Evolutionary conservation across 257 asterid genomes (phyloP), one percentile per base, ranked within the genome.

Genomic region (Prunella vulgaris): DNA sequence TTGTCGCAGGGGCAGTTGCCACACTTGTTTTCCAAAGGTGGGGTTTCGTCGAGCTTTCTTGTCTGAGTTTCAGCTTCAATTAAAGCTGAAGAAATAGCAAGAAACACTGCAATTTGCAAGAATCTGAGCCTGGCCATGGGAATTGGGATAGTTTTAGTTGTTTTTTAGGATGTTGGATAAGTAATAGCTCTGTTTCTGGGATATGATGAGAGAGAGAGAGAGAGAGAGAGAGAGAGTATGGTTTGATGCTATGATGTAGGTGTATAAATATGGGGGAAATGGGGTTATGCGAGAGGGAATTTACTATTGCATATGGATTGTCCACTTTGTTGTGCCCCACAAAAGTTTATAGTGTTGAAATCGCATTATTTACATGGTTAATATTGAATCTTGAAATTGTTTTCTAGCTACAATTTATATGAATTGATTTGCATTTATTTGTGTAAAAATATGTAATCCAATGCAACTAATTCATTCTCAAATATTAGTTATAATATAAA

Each of bases 1-100:
- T 37, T 82, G 76, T 84, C 77, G 78, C 96, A 89, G 46, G 96
- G 95, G 81, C 95, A 90, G 10, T 81, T 75, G 2, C 89, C 93
- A 33, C 97, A 90, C 82, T 87, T 90, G 83, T 78, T 86, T 7
- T 76, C 88, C 10, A 72, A 49, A 48, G 89, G 81, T 37, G 84
- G 73, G 5, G 15, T 68, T 30, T 80, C 85, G 7, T 78, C 89
- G 4, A 83, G 76, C 62, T 78, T 78, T 75, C 83, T 78, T 75
- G 81, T 13, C 1, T 18, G 46, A 2, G 38, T 33, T 75, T 72
- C 58, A 21, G 71, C 71, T 54, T 58, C 60, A 33, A 42, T 66
- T 8, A 60, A 33, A 22, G 73, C 15, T 68, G 75, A 37, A 28
- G 72, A 13, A 42, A 70, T 27, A 20, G 70, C 24, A 14, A 83